These are phyloP conservation scores for Microcera coccophila DNA, from an alignment of 2,329 filamentous ascomycete genomes.

Conservation along the genomic window DNA sequence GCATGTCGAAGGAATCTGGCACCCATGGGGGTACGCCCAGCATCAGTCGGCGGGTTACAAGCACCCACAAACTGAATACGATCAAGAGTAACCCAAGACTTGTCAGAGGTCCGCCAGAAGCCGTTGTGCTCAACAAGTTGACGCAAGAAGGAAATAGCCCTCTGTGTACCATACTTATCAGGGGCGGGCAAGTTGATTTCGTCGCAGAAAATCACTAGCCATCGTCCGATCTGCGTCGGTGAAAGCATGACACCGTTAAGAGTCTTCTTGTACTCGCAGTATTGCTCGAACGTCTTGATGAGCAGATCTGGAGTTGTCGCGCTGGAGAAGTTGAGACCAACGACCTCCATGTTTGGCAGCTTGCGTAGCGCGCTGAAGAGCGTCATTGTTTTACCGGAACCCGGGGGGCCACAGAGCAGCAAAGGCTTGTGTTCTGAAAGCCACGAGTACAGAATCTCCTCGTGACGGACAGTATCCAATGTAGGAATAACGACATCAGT, in stretches of 20 bases:
- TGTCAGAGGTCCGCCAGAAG: conserved; percentile 97
- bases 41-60: conserved; percentile 97
- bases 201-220: conserved; percentile 98
- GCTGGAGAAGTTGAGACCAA: conserved; percentile 98
- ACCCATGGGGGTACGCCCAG: conserved; percentile 90
- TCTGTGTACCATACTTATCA: conserved; percentile 95
- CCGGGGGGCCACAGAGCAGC: conserved; percentile 91
- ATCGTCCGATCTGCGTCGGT: conserved; percentile 92
- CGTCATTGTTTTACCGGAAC: conserved; percentile 99
- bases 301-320: conserved; percentile 96
- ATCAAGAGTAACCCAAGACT: conserved; percentile 95
- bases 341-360: conserved; percentile 97
- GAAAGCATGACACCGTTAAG: conserved; percentile 93
- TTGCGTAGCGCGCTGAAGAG: conserved; percentile 96
- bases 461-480: conserved; percentile 92
- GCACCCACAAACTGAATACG: conserved; percentile 98
- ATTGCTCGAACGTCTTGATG: conserved; percentile 99
- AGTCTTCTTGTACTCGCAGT: conserved; percentile 99
- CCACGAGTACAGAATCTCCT: conserved; percentile 99
- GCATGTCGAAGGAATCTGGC: conserved; percentile 92
- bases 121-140: conserved; percentile 98
- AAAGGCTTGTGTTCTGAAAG: conserved; percentile 97
- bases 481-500: conserved; percentile 99
- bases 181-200: conserved; percentile 98
- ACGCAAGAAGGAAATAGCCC: conserved; percentile 93